Base-by-base conservation (phyloP, 441 rosid species). In the Mallotus japonicus region DNA sequence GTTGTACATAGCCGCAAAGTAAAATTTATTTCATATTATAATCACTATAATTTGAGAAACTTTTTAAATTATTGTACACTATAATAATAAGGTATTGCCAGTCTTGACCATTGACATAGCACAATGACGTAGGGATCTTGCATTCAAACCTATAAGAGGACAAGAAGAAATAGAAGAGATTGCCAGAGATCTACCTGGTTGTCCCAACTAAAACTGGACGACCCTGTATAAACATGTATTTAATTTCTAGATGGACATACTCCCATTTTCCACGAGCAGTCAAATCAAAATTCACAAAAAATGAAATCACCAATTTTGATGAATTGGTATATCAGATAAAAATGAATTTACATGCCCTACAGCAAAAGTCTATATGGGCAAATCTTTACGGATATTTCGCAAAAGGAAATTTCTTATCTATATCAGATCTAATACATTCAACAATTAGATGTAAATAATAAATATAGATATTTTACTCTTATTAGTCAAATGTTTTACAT, bases 201-300 rank as follows among this genome's bases (percentile, higher is more conserved):
- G 93, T 94, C 71, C 99, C 97, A 70, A 92, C 99, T 84, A 92
- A 88, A 87, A 94, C 95, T 54, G 97, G 99, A 56, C 97, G 94
- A 59, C 99, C 99, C 76, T 85, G 90, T 72, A 88, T 83, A 79
- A 92, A 94, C 97, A 94, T 94, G 85, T 82, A 82, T 80, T 89
- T 90, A 76, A 94, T 96, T 88, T 94, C 99, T 78, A 79, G 92
- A 63, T 92, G 88, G 65, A 77, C 97, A 83, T 87, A 75, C 78
- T 90, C 92, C 97, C 97, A 94, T 84, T 94, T 94, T 68, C 99
- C 99, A 16, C 86, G 88, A 75, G 94, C 94, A 81, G 99, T 85
- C 97, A 92, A 82, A 28, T 72, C 72, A 71, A 64, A 76, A 70
- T 69, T 64, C 65, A 7, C 49, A 28, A 28, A 83, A 58, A 73